These are phyloP conservation scores for Diaporthe batatas DNA, from an alignment of 2,329 filamentous ascomycete genomes.

Conservation along the genomic window DNA sequence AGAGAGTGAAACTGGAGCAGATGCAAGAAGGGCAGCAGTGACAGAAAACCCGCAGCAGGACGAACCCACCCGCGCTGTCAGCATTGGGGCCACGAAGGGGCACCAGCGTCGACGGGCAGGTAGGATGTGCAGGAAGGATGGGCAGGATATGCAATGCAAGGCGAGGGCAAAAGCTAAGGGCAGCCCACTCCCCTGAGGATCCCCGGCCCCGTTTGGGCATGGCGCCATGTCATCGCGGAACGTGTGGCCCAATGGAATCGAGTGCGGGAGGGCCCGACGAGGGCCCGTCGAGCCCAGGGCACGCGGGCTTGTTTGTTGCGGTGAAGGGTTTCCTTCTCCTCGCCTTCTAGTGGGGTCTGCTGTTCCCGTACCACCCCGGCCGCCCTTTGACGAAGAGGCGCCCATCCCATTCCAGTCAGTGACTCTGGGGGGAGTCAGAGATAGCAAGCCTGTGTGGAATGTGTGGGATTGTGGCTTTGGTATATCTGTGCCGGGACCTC, in stretches of 20 bases:
- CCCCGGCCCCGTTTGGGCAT: constrained; percentile 36
- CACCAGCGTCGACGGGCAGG: not conserved
- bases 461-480: constrained; percentile 4
- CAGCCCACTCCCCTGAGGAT: constrained; percentile 20
- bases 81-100: constrained; percentile 37
- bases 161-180: not conserved
- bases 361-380: constrained; percentile 5
- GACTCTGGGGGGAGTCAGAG: constrained; percentile 17
- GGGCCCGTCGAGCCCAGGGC: constrained; percentile 9
- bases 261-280: constrained; percentile 32
- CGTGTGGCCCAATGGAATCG: constrained; percentile 33
- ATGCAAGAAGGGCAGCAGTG: not conserved
- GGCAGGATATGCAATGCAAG: not conserved
- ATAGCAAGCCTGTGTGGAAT: not conserved
- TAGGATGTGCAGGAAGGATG: not conserved
- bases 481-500: constrained; percentile 21
- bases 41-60: not conserved
- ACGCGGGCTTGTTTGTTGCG: constrained; percentile 25
- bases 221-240: constrained; percentile 32
- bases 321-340: constrained; percentile 13
- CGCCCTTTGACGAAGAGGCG: constrained; percentile 3
- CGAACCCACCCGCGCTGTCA: constrained; percentile 20
- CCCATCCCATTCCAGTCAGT: constrained; percentile 16
- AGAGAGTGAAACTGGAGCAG: not conserved
- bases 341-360: constrained; percentile 23